phyloP scores from a whole-genome alignment of 768 basidiomycete genomes.

The Holtermannia corniformis region DNA sequence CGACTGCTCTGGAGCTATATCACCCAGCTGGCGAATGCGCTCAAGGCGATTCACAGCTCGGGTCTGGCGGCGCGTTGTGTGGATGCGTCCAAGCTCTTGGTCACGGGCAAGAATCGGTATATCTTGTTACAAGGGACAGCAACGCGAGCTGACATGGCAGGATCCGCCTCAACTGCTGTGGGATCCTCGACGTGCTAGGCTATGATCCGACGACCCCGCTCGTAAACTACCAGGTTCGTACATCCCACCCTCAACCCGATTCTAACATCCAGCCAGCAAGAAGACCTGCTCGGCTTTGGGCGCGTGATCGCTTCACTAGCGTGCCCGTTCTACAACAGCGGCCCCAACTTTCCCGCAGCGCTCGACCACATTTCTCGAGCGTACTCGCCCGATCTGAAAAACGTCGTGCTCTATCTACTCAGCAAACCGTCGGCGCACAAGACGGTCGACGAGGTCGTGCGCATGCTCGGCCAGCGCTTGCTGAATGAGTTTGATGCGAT shows the following conservation, averaged over 20 bases:
- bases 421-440: conserved; percentile 58
- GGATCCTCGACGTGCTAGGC: conserved; percentile 73
- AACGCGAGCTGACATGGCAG: conserved; percentile 42
- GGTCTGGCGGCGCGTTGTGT: conserved; percentile 72
- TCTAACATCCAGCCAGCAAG: conserved; percentile 49
- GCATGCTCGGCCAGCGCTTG: conserved; percentile 63
- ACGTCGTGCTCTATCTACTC: conserved; percentile 61
- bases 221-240: conserved; percentile 11
- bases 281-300: conserved; percentile 80
- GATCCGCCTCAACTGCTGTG: conserved; percentile 75
- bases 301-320: conserved; percentile 70
- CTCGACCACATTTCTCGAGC: conserved; percentile 61
- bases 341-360: conserved; percentile 58
- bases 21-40: conserved; percentile 75
- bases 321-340: conserved; percentile 58
- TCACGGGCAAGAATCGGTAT: conserved; percentile 82
- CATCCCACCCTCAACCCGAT: no score
- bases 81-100: conserved; percentile 74
- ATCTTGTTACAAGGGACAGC: not conserved
- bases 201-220: conserved; percentile 47
- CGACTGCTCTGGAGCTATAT: conserved; percentile 85
- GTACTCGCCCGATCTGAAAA: conserved; percentile 77
- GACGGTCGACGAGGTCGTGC: conserved; percentile 69
- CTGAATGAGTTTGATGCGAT: conserved; percentile 74
- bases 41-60: conserved; percentile 73